These are phyloP conservation scores for Scedosporium dehoogii DNA, from an alignment of 2,329 filamentous ascomycete genomes.

Conservation along the genomic window DNA sequence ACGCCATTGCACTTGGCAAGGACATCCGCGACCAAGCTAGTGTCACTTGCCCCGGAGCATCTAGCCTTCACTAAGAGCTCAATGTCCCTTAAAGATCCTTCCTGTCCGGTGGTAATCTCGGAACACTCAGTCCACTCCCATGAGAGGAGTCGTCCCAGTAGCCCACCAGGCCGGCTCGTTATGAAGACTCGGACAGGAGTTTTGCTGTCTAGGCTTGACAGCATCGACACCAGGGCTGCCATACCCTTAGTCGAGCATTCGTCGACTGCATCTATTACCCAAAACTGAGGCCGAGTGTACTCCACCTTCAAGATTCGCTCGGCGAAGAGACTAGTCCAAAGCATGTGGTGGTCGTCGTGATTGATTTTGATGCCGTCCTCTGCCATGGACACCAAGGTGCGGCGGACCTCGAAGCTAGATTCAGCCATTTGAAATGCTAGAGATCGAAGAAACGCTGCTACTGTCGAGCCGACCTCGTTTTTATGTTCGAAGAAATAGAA, in stretches of 20 bases:
- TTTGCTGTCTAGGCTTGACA: slow-evolving; percentile 10
- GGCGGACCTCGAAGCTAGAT: slow-evolving; percentile 12
- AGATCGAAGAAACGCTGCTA: slow-evolving; percentile 10
- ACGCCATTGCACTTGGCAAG: slow-evolving; percentile 15
- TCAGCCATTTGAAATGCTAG: slow-evolving; percentile 16
- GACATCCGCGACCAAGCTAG: slow-evolving; percentile 12
- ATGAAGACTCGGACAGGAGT: slow-evolving; percentile 14
- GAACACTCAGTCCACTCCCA: slow-evolving; percentile 9
- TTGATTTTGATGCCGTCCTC: slow-evolving; percentile 10
- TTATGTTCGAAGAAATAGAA: slow-evolving; percentile 19
- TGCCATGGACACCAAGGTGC: slow-evolving; percentile 11
- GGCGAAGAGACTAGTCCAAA: slow-evolving; percentile 15
- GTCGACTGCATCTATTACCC: slow-evolving; percentile 16
- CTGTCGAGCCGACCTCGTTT: slow-evolving; percentile 10
- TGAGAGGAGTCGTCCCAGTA: slow-evolving; percentile 12
- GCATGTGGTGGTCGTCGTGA: slow-evolving; percentile 12
- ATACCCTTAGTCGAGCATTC: slow-evolving; percentile 11
- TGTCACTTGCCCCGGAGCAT: background rate
- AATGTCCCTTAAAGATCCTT: slow-evolving; percentile 13
- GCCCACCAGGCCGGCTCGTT: slow-evolving; percentile 13
- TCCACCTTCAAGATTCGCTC: slow-evolving; percentile 12
- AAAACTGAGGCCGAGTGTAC: slow-evolving; percentile 12
- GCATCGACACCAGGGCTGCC: slow-evolving; percentile 10
- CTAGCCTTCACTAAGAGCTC: slow-evolving; percentile 10
- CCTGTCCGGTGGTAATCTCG: slow-evolving; percentile 12